Evolutionary conservation across 2,329 filamentous ascomycete species (phyloP).

Genomic region (Fusarium drepaniforme): DNA sequence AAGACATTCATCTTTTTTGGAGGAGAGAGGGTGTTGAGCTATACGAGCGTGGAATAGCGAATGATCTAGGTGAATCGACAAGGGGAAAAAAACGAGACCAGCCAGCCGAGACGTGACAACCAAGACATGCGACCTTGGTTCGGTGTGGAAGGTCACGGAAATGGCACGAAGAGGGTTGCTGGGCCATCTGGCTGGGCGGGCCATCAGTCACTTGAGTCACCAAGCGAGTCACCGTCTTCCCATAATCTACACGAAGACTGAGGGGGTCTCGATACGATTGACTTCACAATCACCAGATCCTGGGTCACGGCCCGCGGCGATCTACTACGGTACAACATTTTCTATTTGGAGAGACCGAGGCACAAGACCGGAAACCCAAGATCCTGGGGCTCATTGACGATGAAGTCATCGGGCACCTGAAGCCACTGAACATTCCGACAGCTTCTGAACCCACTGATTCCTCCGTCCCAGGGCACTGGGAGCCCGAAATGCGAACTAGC

Average conservation of each 20-base stretch:
- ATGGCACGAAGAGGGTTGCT: constrained; percentile 14
- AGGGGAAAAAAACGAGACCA: constrained; percentile 8
- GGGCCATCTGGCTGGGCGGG: neutral
- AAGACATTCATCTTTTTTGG: neutral
- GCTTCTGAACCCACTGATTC: constrained; percentile 22
- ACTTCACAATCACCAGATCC: constrained; percentile 27
- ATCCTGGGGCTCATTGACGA: constrained; percentile 16
- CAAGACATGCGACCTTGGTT: constrained; percentile 12
- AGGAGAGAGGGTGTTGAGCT: constrained; percentile 27
- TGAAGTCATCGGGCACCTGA: constrained; percentile 37
- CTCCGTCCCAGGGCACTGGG: constrained; percentile 25
- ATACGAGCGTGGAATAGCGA: constrained; percentile 6
- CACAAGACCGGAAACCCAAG: constrained; percentile 10
- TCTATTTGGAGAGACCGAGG: constrained; percentile 32
- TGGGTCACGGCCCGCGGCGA: constrained; percentile 4
- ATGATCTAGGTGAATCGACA: constrained; percentile 14
- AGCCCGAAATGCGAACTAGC: constrained; percentile 18
- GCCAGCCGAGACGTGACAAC: neutral
- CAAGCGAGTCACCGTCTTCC: constrained; percentile 19
- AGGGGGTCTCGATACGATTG: neutral
- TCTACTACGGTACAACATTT: neutral
- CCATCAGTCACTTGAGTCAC: constrained; percentile 32
- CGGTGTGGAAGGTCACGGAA: constrained; percentile 21
- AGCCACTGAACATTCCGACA: constrained; percentile 16
- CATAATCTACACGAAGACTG: neutral